Conservation (phyloP, 2,329 filamentous ascomycete genomes). For the Fonsecaea pedrosoi region DNA sequence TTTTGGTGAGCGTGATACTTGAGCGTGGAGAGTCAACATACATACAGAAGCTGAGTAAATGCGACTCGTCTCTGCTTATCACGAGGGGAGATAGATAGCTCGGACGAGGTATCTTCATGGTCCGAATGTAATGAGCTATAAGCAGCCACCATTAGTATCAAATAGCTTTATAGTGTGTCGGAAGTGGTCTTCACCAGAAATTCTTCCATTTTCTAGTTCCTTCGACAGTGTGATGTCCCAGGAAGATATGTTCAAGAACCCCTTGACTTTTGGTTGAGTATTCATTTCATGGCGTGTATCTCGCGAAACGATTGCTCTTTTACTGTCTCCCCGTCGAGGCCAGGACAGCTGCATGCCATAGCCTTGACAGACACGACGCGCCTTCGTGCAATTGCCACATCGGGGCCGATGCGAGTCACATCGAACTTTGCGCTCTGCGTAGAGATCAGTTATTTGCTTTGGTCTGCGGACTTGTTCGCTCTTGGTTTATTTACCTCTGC, state of each 20-base stretch:
- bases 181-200: not conserved
- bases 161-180: not conserved
- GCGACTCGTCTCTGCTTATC: slow-evolving; percentile 26
- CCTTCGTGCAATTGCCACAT: slow-evolving; percentile 36
- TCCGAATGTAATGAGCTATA: slow-evolving; percentile 31
- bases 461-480: not conserved
- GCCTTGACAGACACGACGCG: slow-evolving; percentile 33
- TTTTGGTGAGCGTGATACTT: slow-evolving; percentile 4
- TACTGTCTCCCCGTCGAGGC: slow-evolving; percentile 34
- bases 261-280: not conserved
- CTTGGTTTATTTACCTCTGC: not conserved
- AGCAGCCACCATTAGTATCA: slow-evolving; percentile 16
- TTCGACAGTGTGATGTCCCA: not conserved
- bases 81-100: slow-evolving; percentile 27
- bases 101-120: slow-evolving; percentile 29
- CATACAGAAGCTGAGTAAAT: slow-evolving; percentile 33
- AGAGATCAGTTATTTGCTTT: not conserved
- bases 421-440: slow-evolving; percentile 34
- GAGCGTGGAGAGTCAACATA: slow-evolving; percentile 11
- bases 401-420: slow-evolving; percentile 32
- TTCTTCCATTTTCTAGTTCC: not conserved
- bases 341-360: slow-evolving; percentile 36
- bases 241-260: not conserved
- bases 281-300: slow-evolving; percentile 13
- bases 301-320: slow-evolving; percentile 27